Base-by-base conservation (phyloP, 2,329 filamentous ascomycete species). In the Fusarium pilosicola region DNA sequence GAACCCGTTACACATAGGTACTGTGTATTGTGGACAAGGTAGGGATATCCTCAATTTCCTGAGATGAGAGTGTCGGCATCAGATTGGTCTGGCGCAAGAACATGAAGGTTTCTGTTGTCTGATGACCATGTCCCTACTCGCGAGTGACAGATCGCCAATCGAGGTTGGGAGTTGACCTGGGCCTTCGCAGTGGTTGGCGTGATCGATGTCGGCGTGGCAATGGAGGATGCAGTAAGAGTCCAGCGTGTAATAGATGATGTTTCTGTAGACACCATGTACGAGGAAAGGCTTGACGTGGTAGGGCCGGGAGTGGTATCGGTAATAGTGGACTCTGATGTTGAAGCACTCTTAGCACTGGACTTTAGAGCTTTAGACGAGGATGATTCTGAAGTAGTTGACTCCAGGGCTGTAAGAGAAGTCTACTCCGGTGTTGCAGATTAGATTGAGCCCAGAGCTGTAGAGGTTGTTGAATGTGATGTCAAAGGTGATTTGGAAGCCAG, bases 201-300 rank as follows among this genome's bases (percentile, higher is more conserved):
- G 28, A 28, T 32, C 15, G 28, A 8, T 34, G 52, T 24, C 14
- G 38, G 22, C 28, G 3, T 20, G 28, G 34, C 12, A 57, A n/a
- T 34, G 28, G 54, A 6, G 13, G 39, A 44, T 28, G 42, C 9
- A 34, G 39, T 26, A 22, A 44, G 12, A 8, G 17, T 13, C 17
- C n/a, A 34, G n/a, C 9, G 26, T 57, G 28, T 44, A 17, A 22
- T 15, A 13, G 39, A 44, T 57, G n/a, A 17, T 9, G 20, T 17
- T 30, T 30, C 7, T 30, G 20, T 14, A 15, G 20, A 6, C 20
- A 5, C 30, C 8, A 15, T n/a, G 0, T 5, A 15, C 5, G 11
- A 49, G 10, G 10, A n/a, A 12, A 18, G 28, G 3, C 7, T 32
- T 18, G 46, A 18, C 28, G 5, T 18, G 46, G 28, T n/a, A 32